Percentiles rank a stretch among this genome's conserved stretches.
phyloP scores from a whole-genome alignment of 306 rosid genomes.

The Quercus gilva region DNA sequence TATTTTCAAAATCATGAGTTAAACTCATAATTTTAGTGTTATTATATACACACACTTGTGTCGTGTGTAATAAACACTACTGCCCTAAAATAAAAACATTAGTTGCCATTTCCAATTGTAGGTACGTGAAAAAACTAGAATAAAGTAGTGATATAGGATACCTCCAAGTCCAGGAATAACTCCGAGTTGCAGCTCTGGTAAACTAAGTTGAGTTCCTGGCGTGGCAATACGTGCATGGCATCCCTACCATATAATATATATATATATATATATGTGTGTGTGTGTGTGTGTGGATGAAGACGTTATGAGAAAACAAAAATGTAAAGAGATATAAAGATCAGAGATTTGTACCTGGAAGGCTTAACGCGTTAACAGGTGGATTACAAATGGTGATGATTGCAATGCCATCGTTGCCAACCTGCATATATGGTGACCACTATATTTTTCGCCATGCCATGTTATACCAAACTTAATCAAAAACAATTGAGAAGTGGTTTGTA shows the following conservation, averaged over 20 bases:
- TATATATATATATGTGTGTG: too few species aligned
- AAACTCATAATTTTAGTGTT: too few species aligned
- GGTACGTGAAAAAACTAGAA: background rate
- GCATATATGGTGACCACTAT: background rate
- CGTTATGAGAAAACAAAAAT: background rate
- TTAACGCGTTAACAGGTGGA: background rate
- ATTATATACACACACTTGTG: too few species aligned
- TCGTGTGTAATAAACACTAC: too few species aligned
- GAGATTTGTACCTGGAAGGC: background rate
- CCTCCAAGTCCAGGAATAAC: constrained; percentile 97
- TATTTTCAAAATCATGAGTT: too few species aligned
- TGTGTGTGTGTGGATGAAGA: too few species aligned
- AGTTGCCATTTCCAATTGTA: too few species aligned
- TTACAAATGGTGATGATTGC: background rate
- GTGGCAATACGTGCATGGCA: constrained; percentile 88
- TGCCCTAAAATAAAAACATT: too few species aligned
- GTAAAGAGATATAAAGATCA: background rate
- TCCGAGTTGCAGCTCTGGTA: constrained; percentile 91
- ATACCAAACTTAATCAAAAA: too few species aligned
- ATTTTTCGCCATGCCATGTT: too few species aligned
- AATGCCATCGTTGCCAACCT: background rate
- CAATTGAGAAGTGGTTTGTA: too few species aligned
- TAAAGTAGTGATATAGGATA: constrained; percentile 21
- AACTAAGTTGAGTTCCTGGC: constrained; percentile 78
- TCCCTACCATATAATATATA: constrained; percentile 36